phyloP scores from a whole-genome alignment of 768 basidiomycete genomes.

The Termitomyces sp. region DNA sequence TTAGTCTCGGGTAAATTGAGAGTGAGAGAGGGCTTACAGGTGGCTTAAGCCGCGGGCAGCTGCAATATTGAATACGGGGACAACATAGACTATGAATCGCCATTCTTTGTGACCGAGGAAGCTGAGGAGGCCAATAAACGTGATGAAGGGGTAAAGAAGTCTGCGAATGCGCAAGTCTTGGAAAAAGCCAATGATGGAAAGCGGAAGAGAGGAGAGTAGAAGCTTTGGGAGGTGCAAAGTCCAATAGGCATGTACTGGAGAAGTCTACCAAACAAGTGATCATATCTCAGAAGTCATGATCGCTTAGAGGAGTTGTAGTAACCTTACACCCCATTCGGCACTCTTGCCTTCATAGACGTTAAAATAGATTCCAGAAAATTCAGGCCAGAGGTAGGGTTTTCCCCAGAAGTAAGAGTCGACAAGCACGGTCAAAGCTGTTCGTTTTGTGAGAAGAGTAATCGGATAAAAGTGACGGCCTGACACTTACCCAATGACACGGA shows the following conservation, averaged over 20 bases:
- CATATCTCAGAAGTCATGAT: neutral
- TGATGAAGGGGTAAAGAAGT: slow-evolving; percentile 44
- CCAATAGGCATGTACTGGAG: slow-evolving; percentile 66
- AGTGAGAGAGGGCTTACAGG: slow-evolving; percentile 45
- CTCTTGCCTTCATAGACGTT: slow-evolving; percentile 87
- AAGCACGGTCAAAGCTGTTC: slow-evolving; percentile 47
- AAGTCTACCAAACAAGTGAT: slow-evolving; percentile 39
- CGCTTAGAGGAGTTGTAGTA: neutral
- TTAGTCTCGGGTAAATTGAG: neutral
- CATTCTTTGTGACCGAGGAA: slow-evolving; percentile 91
- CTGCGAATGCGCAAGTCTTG: slow-evolving; percentile 43
- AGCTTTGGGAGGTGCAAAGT: slow-evolving; percentile 70
- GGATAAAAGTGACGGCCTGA: neutral
- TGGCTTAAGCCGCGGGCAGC: slow-evolving; percentile 61
- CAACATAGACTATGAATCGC: slow-evolving; percentile 88
- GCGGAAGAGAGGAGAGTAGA: slow-evolving; percentile 56
- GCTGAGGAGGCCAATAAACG: slow-evolving; percentile 63
- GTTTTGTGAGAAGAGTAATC: neutral
- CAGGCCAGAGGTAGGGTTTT: slow-evolving; percentile 76
- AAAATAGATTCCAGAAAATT: slow-evolving; percentile 71
- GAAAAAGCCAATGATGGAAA: slow-evolving; percentile 48
- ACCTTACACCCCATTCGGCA: slow-evolving; percentile 85
- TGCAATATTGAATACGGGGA: slow-evolving; percentile 76
- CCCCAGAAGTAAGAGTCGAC: slow-evolving; percentile 90
- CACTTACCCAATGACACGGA: slow-evolving; percentile 46